phyloP scores from a whole-genome alignment of 1,139 yeast species.

The Sugiyamaella japonica region DNA sequence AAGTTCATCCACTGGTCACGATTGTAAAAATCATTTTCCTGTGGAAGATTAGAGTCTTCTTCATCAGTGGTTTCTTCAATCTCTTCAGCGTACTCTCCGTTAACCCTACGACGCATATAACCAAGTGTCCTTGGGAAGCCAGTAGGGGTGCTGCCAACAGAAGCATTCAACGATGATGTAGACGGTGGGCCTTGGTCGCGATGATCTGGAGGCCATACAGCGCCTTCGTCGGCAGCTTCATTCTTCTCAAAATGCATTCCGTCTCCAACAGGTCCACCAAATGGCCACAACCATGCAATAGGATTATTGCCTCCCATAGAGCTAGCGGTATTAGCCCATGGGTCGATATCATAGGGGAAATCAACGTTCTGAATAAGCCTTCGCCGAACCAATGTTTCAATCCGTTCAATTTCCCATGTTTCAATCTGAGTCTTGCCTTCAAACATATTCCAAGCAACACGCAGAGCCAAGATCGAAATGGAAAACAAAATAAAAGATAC shows the following conservation, averaged over 20 bases:
- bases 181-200: slow-evolving; percentile 46
- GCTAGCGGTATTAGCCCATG: slow-evolving; percentile 52
- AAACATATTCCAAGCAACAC: slow-evolving; percentile 59
- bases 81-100: slow-evolving; percentile 9
- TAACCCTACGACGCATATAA: slow-evolving; percentile 18
- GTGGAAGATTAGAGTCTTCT: slow-evolving; percentile 7
- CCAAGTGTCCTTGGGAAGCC: slow-evolving; percentile 22
- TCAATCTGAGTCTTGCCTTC: slow-evolving; percentile 91
- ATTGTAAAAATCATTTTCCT: slow-evolving; percentile 39
- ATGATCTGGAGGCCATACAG: slow-evolving; percentile 83
- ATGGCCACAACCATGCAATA: slow-evolving; percentile 64
- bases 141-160: slow-evolving; percentile 7
- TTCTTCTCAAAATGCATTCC: slow-evolving; percentile 57
- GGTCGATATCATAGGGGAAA: slow-evolving; percentile 78
- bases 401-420: slow-evolving; percentile 85
- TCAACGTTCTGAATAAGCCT: slow-evolving; percentile 35
- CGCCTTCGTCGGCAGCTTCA: slow-evolving; percentile 55
- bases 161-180: neutral
- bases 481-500: slow-evolving; percentile 60
- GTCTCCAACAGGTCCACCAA: slow-evolving; percentile 57
- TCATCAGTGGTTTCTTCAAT: slow-evolving; percentile 4
- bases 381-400: slow-evolving; percentile 61
- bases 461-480: slow-evolving; percentile 55
- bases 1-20: slow-evolving; percentile 69
- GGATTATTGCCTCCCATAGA: slow-evolving; percentile 41